Evolutionary conservation across 1,284 basidiomycete genomes (phyloP), one percentile per base, ranked within the genome.

Genomic region (Singerocomus inundabilis): DNA sequence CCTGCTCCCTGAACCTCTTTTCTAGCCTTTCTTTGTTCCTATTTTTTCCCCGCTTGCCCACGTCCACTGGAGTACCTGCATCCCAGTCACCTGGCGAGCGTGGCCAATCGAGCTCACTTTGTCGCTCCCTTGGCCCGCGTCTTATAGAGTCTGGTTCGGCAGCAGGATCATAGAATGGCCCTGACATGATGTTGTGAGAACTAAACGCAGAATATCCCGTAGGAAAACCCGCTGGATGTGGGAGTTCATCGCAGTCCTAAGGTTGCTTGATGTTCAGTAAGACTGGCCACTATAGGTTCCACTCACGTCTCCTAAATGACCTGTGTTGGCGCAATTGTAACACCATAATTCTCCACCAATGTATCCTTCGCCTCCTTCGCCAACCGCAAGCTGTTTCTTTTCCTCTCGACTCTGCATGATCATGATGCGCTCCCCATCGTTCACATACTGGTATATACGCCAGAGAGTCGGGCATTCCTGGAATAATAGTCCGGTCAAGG

Each of bases 391-490:
- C 3, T 69, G 59, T 47, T 72, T 74, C 60, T 77, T 84, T 30
- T 71, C 64, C 51, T 76, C 72, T 31, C 87, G 78, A 25, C 51
- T 57, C n/a, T 68, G 64, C 2, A 86, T 63, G n/a, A 76, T 78
- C 4, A 64, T 57, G 6, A 70, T 64, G 26, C 83, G 80, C 30
- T 81, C 83, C 3, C 76, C 74, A 6, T 79, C 75, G 2, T 76
- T 73, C 39, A 85, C 73, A 61, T 95, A 96, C 26, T 84, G 77
- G 62, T 97, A 97, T 52, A 93, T 74, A 36, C 93, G 77, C 93
- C 93, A 97, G 39, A 91, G 70, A 0, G 87, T 88, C 1, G 91
- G 91, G 57, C 93, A 97, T 73, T 89, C 88, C 85, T 94, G 51
- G 49, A 33, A 40, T 31, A 25, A 36, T 16, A 31, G 28, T 33